These are phyloP conservation scores for Rachicladosporium sp. DNA, from an alignment of 2,329 filamentous ascomycete species.

Conservation along the genomic window DNA sequence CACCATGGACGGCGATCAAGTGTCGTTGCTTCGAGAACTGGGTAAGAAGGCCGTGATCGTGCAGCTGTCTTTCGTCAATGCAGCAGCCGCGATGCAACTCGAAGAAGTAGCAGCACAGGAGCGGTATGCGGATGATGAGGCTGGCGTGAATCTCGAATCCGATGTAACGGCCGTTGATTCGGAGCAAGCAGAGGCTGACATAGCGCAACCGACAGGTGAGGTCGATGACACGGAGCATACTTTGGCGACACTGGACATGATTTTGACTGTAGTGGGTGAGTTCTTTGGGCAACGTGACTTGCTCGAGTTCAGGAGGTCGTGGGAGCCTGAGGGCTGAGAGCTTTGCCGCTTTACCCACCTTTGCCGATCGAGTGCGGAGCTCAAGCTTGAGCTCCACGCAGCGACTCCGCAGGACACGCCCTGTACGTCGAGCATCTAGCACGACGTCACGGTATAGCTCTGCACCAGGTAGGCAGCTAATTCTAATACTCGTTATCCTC, in stretches of 20 bases:
- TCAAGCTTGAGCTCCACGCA: too few species aligned
- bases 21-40: constrained; percentile 65
- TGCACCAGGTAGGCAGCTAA: too few species aligned
- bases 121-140: constrained; percentile 12
- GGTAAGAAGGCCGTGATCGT: constrained; percentile 53
- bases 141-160: too few species aligned
- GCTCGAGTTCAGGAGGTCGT: constrained; percentile 50
- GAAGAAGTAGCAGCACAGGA: constrained; percentile 10
- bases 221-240: constrained; percentile 19
- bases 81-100: constrained; percentile 15
- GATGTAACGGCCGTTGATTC: too few species aligned
- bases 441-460: too few species aligned
- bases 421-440: too few species aligned
- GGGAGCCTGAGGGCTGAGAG: constrained; percentile 9
- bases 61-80: constrained; percentile 17
- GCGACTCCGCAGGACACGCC: too few species aligned
- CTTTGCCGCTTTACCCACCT: too few species aligned
- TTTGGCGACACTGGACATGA: constrained; percentile 73
- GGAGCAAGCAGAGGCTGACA: too few species aligned
- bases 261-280: constrained; percentile 76
- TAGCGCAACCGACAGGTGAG: constrained; percentile 20
- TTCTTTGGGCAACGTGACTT: constrained; percentile 82
- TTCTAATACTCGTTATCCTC: too few species aligned
- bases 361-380: too few species aligned
- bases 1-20: constrained; percentile 61